Percentiles rank a stretch among this genome's conserved stretches.
phyloP scores from a whole-genome alignment of 768 basidiomycete species.

The Boletus reticulatus region DNA sequence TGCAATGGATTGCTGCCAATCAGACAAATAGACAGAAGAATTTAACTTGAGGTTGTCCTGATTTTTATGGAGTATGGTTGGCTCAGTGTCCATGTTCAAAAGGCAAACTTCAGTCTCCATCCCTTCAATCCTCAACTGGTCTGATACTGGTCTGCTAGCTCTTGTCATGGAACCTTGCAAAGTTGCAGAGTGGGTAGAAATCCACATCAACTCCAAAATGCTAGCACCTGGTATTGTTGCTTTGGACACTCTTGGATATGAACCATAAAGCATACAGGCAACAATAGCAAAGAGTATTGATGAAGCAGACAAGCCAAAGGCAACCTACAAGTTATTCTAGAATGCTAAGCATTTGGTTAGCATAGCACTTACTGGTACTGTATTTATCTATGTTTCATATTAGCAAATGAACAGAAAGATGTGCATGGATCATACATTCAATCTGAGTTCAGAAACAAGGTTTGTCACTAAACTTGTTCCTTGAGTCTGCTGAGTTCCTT shows the following conservation, averaged over 20 bases:
- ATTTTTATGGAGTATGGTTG: not conserved
- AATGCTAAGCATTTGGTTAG: not conserved
- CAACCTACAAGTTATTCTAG: not conserved
- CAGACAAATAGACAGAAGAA: not conserved
- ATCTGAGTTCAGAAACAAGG: not conserved
- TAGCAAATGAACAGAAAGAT: not conserved
- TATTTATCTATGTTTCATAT: not conserved
- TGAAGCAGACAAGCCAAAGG: not conserved
- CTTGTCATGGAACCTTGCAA: not conserved
- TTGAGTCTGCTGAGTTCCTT: not conserved
- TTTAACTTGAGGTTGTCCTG: not conserved
- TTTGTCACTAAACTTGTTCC: not conserved
- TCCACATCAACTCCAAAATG: not conserved
- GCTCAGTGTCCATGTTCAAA: too few relatives aligned
- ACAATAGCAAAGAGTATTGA: not conserved
- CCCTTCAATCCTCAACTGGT: not conserved
- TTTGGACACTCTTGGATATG: not conserved
- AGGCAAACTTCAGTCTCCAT: not conserved
- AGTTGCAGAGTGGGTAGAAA: not conserved
- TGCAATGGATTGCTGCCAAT: not conserved
- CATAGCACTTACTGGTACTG: not conserved
- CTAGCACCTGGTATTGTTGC: not conserved
- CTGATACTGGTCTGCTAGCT: not conserved
- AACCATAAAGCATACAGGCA: not conserved
- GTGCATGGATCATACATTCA: not conserved